Evolutionary conservation across 108 stramenopile genomes (phyloP), one percentile per base, ranked within the genome.

Genomic region (Asterionellopsis glacialis): DNA sequence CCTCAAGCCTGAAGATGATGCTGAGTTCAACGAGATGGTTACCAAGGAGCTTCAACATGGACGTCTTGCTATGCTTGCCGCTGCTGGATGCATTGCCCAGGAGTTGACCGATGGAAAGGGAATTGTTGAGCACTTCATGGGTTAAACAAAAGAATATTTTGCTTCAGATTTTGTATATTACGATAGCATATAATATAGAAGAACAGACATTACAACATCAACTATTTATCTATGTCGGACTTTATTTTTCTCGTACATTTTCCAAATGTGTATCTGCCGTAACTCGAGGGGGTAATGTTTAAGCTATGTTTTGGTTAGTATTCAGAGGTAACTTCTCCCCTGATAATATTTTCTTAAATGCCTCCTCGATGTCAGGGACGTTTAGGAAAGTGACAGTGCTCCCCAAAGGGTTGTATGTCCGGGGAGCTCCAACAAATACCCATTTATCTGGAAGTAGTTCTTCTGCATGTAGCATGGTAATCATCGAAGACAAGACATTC

Each of bases 1-100:
- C 48, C 62, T 92, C 45, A 74, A 70, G 53, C 90, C 90, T 9
- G 51, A 59, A 22, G 81, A 83, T 59, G 55, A 82, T 24, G 77
- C 68, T 22, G 88, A 75, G 38, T 77, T 84, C 59, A 41, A 39
- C 43, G 55, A 49, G 24, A 81, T 93, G 67, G 72, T 73, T 39
- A 90, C 88, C 57, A 93, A 93, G 91, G 91, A 93, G 67, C 82
- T 93, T 24, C 86, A 90, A 66, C 85, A 93, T 63, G 88, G 91
- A 43, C 84, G 88, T 65, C 79, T 93, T 65, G 91, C 91, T 24
- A 84, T 87, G 87, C 64, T 89, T 44, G 87, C 70, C 43, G 76
- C 67, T 42, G 82, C 82, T 41, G 87, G 87, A 28, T 75, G 85
- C 50, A n/a, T 83, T 45, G 87, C 76, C 11, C 90, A 91, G 61